Conservation (phyloP, 2,329 filamentous ascomycete species). For the Chaetomiaceae sp. region DNA sequence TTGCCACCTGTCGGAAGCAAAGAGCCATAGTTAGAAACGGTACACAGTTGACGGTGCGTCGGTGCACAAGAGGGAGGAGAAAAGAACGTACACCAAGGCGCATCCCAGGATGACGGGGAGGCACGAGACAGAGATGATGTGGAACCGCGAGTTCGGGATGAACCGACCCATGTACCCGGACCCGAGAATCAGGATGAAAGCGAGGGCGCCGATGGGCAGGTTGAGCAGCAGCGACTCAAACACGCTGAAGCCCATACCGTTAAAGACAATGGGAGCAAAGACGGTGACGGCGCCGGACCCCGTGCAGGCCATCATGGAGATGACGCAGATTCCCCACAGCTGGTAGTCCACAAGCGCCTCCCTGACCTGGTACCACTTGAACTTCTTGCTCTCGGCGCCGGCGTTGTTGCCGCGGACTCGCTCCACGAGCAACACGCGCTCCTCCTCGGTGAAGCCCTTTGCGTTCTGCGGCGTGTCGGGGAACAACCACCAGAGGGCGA, state of each 20-base stretch:
- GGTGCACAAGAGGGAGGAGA: too few relatives aligned
- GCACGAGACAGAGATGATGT: slow-evolving; percentile 27
- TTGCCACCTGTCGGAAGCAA: slow-evolving; percentile 22
- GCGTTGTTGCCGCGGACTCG: slow-evolving; percentile 24
- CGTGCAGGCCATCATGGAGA: slow-evolving; percentile 55
- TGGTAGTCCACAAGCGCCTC: slow-evolving; percentile 21
- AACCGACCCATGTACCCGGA: slow-evolving; percentile 29
- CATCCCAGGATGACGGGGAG: slow-evolving; percentile 30
- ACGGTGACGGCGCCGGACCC: slow-evolving; percentile 66
- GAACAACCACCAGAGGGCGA: slow-evolving; percentile 17
- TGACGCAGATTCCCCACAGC: slow-evolving; percentile 28
- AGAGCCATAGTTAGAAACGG: not conserved
- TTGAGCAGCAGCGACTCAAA: slow-evolving; percentile 31
- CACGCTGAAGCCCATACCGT: slow-evolving; percentile 41
- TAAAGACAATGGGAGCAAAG: slow-evolving; percentile 55
- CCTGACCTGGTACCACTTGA: slow-evolving; percentile 20
- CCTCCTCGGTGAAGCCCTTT: slow-evolving; percentile 22
- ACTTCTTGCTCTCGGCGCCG: slow-evolving; percentile 22
- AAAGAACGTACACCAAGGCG: slow-evolving; percentile 25
- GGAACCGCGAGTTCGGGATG: slow-evolving; percentile 26
- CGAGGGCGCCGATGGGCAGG: slow-evolving; percentile 31
- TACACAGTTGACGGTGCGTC: not conserved
- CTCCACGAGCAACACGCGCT: slow-evolving; percentile 19
- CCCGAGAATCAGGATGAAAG: slow-evolving; percentile 30
- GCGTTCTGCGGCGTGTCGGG: slow-evolving; percentile 32